Percentiles rank a stretch among this genome's conserved stretches.
These are phyloP conservation scores for Cornus suecica DNA, from an alignment of 148 eudicot species.

Conservation along the genomic window DNA sequence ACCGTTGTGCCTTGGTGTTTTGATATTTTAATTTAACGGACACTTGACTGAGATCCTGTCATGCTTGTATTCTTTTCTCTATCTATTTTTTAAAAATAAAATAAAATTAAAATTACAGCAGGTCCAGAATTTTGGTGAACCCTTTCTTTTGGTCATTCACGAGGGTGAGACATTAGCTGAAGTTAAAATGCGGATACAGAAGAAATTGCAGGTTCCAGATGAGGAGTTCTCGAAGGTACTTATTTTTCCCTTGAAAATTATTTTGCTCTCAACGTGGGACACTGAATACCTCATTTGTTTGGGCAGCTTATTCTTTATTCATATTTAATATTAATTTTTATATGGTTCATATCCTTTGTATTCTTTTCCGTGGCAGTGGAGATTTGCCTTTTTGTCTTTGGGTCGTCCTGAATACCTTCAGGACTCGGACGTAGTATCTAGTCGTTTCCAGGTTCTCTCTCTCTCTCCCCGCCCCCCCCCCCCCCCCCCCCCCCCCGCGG, in stretches of 20 bases:
- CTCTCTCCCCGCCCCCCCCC: constrained; percentile 12
- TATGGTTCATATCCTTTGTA: not conserved
- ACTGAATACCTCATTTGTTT: constrained; percentile 18
- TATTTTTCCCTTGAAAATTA: not conserved
- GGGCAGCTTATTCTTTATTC: not conserved
- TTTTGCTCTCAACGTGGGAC: not conserved
- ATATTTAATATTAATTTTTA: not conserved
- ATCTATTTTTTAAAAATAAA: too few species aligned
- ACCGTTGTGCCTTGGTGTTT: not conserved
- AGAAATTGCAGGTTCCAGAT: constrained; percentile 20
- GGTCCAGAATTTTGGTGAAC: constrained; percentile 19
- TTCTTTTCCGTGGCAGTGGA: constrained; percentile 21
- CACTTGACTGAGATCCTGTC: not conserved
- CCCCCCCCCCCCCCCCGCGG: not conserved
- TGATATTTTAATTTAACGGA: not conserved
- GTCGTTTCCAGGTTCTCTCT: constrained; percentile 34
- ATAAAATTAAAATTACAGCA: constrained; percentile 45
- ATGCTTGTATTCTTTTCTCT: not conserved
- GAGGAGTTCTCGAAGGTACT: constrained; percentile 17
- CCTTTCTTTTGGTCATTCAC: constrained; percentile 18
- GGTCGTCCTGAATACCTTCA: constrained; percentile 42
- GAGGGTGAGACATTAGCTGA: constrained; percentile 20
- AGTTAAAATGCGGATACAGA: constrained; percentile 14
- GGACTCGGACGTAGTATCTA: constrained; percentile 34
- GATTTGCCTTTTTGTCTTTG: constrained; percentile 37